Evolutionary conservation across 2,329 filamentous ascomycete genomes (phyloP).

Genomic region (Apiospora koreana): DNA sequence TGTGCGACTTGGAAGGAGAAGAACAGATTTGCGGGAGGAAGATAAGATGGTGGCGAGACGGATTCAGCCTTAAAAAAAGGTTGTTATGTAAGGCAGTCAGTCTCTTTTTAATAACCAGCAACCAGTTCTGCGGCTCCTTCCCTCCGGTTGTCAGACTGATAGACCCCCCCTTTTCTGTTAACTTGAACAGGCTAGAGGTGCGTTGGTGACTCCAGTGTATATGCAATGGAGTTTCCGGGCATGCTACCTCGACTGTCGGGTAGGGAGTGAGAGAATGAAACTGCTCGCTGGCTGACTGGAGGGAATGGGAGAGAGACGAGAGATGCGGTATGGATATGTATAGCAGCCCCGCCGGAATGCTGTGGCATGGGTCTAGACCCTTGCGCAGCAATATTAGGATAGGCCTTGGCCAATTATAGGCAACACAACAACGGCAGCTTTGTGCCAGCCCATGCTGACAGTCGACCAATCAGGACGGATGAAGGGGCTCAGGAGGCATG

Average conservation of each 20-base stretch:
- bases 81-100: background rate
- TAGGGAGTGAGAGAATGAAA: background rate
- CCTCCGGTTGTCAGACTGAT: background rate
- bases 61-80: background rate
- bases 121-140: background rate
- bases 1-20: background rate
- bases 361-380: slow-evolving; percentile 2
- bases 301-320: background rate
- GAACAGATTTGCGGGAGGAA: background rate
- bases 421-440: background rate
- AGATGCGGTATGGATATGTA: background rate
- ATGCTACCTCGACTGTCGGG: background rate
- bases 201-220: background rate
- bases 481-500: background rate
- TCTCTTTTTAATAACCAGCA: background rate
- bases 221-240: background rate
- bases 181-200: background rate
- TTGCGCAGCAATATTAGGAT: background rate
- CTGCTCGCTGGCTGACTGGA: no score
- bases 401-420: background rate
- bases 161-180: background rate
- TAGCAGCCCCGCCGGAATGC: background rate
- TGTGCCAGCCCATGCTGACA: background rate
- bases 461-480: background rate
- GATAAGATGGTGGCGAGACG: background rate